Conservation (phyloP, 257 asterid species). For the Capsicum rhomboideum region DNA sequence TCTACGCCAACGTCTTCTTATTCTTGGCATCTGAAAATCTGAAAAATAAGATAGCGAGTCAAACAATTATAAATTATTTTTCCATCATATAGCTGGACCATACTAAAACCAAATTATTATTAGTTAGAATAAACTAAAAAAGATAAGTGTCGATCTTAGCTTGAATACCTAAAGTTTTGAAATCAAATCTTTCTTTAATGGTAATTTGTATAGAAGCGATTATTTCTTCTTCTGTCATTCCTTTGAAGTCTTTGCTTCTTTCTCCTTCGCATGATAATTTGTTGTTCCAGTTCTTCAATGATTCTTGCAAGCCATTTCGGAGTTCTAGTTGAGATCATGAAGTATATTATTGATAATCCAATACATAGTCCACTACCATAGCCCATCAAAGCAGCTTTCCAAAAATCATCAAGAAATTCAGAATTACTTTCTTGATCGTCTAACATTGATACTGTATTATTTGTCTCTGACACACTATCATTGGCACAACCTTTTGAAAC, state of each 20-base stretch:
- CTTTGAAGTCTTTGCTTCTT: background rate
- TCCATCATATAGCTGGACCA: no score
- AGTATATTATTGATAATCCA: background rate
- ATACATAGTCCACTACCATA: background rate
- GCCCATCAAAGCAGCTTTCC: background rate
- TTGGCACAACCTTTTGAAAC: no score
- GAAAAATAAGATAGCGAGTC: background rate
- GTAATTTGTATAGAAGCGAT: no score
- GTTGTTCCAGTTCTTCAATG: background rate
- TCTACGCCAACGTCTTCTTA: background rate
- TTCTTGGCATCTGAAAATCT: background rate
- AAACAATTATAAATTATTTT: no score
- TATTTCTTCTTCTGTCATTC: background rate
- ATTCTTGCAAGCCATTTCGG: background rate
- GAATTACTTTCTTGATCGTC: background rate
- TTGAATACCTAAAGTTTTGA: no score
- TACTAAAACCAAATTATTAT: no score
- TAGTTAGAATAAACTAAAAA: no score
- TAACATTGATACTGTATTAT: background rate
- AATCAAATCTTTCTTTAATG: no score
- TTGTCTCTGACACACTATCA: no score
- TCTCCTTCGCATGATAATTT: background rate
- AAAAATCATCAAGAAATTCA: no score
- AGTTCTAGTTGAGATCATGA: background rate
- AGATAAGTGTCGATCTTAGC: no score